Base-by-base conservation (phyloP, 2,329 filamentous ascomycete species). In the Clonostachys rosea region DNA sequence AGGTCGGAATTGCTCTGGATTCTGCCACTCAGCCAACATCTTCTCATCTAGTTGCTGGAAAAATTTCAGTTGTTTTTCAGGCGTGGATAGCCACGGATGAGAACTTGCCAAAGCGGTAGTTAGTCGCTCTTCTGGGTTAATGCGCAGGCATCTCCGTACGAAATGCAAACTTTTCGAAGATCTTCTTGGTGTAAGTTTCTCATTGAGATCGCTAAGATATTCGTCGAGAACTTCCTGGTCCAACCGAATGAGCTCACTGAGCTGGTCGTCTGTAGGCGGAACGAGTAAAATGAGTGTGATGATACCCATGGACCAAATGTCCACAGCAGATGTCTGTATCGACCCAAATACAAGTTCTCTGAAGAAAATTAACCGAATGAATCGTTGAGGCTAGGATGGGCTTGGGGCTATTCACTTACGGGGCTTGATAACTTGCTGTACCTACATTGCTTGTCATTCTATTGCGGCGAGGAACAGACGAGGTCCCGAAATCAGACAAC, bases 221-320 rank as follows among this genome's bases (percentile, higher is more conserved):
- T 48, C 16, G 4, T 48, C 46, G 12, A 68, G 48, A 3, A 54
- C 45, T n/a, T 43, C 37, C 40, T 68, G 62, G 5, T 53, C 50
- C 50, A 62, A 51, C 12, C 50, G 52, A 41, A 55, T 60, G 13
- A 68, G 48, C 13, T 59, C 54, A n/a, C 52, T 48, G 11, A 60
- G 49, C 11, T 54, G 45, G 3, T 44, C 39, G 1, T 52, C 53
- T 34, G 47, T 52, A 33, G 52, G 48, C 5, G 56, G 57, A n/a
- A 59, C 55, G 10, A 68, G 48, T 30, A 71, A 54, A 18, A 66
- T 62, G 2, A 78, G 49, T 0, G 64, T 55, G 5, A 79, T 61
- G 46, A 78, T 63, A 0, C 77, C 77, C 14, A 79, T 55, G 5
- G 75, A 70, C 76, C 76, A 80, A 18, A 79, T 70, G 49, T 80